These are phyloP conservation scores for Diversispora eburnea DNA, from an alignment of 192 early-diverging fungal genomes.

Conservation along the genomic window DNA sequence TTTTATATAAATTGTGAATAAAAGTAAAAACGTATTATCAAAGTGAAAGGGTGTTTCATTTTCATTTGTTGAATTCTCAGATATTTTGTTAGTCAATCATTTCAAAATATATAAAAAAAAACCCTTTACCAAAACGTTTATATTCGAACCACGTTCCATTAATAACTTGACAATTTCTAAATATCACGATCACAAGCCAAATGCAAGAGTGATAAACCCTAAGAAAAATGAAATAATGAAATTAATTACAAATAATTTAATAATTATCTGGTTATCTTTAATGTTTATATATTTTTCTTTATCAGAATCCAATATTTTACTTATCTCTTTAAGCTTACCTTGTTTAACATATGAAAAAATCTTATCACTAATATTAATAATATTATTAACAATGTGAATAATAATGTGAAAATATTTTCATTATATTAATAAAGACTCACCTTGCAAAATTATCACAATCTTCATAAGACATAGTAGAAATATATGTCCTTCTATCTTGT, in stretches of 20 bases:
- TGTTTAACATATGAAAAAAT: slow-evolving; percentile 18
- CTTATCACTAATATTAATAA: background rate
- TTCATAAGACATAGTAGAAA: slow-evolving; percentile 21
- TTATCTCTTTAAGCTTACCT: background rate
- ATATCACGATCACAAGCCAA: slow-evolving; percentile 50
- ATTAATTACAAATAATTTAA: background rate
- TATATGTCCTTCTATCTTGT: slow-evolving; percentile 2
- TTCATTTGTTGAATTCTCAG: too few relatives aligned
- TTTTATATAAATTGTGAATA: too few relatives aligned
- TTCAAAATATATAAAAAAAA: too few relatives aligned
- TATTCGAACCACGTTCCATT: slow-evolving; percentile 33
- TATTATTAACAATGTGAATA: background rate
- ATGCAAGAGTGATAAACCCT: slow-evolving; percentile 54
- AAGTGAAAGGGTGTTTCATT: too few relatives aligned
- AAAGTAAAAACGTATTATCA: too few relatives aligned
- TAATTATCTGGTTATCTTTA: slow-evolving; percentile 4
- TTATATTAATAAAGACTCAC: background rate
- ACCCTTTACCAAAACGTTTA: slow-evolving; percentile 34
- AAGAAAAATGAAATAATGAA: background rate
- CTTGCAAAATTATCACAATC: background rate
- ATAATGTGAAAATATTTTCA: background rate
- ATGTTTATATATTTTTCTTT: background rate
- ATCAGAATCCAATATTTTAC: background rate
- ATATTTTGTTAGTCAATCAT: too few relatives aligned
- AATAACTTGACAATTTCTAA: slow-evolving; percentile 42